phyloP scores from a whole-genome alignment of 805 yeast species.

The Saccharomycopsis malanga region DNA sequence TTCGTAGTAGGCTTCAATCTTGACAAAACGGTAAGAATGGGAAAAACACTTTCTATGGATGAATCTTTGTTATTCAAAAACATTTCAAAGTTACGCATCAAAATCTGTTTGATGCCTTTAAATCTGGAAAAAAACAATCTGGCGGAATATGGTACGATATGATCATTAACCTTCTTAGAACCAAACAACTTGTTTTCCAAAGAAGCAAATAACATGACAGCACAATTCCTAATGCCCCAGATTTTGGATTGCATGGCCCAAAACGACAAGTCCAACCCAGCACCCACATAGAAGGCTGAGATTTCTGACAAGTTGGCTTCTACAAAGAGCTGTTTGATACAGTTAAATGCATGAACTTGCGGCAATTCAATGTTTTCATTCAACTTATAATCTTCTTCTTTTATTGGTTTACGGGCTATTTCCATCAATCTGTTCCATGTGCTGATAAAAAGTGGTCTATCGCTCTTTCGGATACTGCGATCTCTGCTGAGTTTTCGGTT shows the following conservation, averaged over 20 bases:
- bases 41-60: slow-evolving; percentile 56
- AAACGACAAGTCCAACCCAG: slow-evolving; percentile 55
- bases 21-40: slow-evolving; percentile 66
- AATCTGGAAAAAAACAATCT: slow-evolving; percentile 65
- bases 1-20: slow-evolving; percentile 57
- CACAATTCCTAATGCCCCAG: slow-evolving; percentile 90
- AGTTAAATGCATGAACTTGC: slow-evolving; percentile 90
- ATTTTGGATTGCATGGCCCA: slow-evolving; percentile 52
- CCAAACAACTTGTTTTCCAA: slow-evolving; percentile 78
- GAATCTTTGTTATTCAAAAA: slow-evolving; percentile 26
- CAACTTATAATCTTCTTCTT: slow-evolving; percentile 34
- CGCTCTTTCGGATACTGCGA: slow-evolving; percentile 23
- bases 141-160: slow-evolving; percentile 37
- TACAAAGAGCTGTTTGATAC: slow-evolving; percentile 64
- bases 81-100: slow-evolving; percentile 37
- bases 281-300: slow-evolving; percentile 45
- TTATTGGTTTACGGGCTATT: slow-evolving; percentile 48
- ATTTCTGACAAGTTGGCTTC: slow-evolving; percentile 59
- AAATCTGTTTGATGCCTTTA: slow-evolving; percentile 42
- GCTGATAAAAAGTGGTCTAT: slow-evolving; percentile 35
- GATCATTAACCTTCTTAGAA: slow-evolving; percentile 31
- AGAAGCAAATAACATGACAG: slow-evolving; percentile 87
- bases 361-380: slow-evolving; percentile 64
- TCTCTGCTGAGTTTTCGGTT: slow-evolving; percentile 9
- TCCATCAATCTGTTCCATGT: slow-evolving; percentile 47